phyloP scores from a whole-genome alignment of 768 basidiomycete genomes.

The Holtermannia corniformis region DNA sequence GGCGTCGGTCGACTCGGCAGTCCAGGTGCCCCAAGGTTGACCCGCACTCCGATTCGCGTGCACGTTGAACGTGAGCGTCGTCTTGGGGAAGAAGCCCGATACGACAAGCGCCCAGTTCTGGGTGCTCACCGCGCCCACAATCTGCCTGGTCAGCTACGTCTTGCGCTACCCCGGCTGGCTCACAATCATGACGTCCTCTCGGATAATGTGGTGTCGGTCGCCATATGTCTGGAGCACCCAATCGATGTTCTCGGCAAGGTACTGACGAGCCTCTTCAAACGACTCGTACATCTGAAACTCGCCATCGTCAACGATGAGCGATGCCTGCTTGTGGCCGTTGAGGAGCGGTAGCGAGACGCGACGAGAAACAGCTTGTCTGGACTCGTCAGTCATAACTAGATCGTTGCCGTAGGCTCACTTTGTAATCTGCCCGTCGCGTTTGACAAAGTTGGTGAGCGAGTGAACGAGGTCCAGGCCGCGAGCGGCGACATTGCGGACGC shows the following conservation, averaged over 20 bases:
- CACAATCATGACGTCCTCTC: slow-evolving; percentile 54
- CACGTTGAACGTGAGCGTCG: slow-evolving; percentile 52
- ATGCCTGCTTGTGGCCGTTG: slow-evolving; percentile 57
- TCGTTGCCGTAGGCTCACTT: slow-evolving; percentile 14
- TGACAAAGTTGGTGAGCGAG: slow-evolving; percentile 44
- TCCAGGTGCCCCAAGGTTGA: slow-evolving; percentile 66
- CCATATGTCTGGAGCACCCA: slow-evolving; percentile 54
- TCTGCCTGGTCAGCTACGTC: slow-evolving; percentile 1
- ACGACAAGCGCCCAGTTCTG: slow-evolving; percentile 67
- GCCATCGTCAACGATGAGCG: slow-evolving; percentile 60
- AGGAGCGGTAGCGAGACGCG: slow-evolving; percentile 56
- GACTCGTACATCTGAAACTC: slow-evolving; percentile 59
- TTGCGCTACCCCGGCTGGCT: slow-evolving; percentile 3
- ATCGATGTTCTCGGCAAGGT: slow-evolving; percentile 64
- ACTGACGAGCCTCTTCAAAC: slow-evolving; percentile 56
- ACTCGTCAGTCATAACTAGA: slow-evolving; percentile 27
- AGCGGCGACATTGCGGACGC: slow-evolving; percentile 25
- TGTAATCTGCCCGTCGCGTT: slow-evolving; percentile 14
- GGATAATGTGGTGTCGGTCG: slow-evolving; percentile 45
- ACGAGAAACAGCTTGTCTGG: slow-evolving; percentile 43
- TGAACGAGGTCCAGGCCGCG: slow-evolving; percentile 48
- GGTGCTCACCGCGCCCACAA: slow-evolving; percentile 58
- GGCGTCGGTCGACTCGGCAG: slow-evolving; percentile 18
- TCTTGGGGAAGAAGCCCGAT: slow-evolving; percentile 40
- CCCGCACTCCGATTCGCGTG: slow-evolving; percentile 49